These are phyloP conservation scores for Beauveria bassiana DNA, from an alignment of 2,329 filamentous ascomycete genomes.

Conservation along the genomic window DNA sequence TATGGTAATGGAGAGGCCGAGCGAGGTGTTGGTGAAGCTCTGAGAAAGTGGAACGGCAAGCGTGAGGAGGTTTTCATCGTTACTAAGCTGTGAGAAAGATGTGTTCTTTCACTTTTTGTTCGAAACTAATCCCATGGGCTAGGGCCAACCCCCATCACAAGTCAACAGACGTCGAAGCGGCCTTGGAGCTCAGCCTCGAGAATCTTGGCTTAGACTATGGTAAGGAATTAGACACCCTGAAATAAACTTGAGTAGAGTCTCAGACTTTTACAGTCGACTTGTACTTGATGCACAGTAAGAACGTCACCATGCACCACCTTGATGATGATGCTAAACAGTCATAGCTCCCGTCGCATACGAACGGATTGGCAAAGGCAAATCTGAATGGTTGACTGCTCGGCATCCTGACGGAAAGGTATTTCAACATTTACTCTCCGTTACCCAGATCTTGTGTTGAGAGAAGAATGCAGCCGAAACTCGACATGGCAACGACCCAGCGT, in stretches of 20 bases:
- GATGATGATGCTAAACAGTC: background rate
- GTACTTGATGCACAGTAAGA: conserved; percentile 9
- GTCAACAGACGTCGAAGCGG: background rate
- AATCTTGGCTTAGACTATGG: conserved; percentile 5
- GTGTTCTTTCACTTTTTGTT: background rate
- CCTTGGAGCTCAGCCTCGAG: conserved; percentile 6
- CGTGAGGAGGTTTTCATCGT: conserved; percentile 4
- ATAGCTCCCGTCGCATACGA: conserved; percentile 6
- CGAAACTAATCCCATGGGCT: background rate
- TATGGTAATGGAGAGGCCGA: conserved; percentile 6
- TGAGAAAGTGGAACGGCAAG: background rate
- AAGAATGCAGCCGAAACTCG: background rate
- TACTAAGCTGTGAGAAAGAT: background rate
- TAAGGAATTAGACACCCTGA: background rate
- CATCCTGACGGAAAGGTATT: background rate
- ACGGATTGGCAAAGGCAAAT: background rate
- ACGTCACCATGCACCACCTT: background rate
- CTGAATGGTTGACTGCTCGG: background rate
- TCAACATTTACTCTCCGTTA: background rate
- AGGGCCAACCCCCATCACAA: conserved; percentile 5
- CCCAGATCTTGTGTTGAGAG: background rate
- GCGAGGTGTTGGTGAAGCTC: conserved; percentile 2
- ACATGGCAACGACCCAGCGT: background rate
- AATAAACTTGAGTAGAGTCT: background rate
- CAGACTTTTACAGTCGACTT: background rate